Evolutionary conservation across 257 asterid genomes (phyloP).

Genomic region (Solanum arcanum): DNA sequence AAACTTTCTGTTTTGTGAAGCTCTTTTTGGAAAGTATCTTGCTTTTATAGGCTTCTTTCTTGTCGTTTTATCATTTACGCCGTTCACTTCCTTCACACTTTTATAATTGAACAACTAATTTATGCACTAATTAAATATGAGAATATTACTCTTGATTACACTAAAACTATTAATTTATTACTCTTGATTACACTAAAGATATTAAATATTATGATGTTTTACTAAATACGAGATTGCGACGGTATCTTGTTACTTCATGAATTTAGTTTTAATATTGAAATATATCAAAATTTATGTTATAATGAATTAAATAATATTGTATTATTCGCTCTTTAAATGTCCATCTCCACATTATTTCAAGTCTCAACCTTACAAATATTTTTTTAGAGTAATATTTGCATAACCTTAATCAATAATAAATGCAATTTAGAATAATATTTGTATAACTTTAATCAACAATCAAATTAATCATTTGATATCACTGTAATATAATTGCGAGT

Average conservation of each 20-base stretch:
- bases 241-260: not conserved
- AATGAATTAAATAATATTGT: not conserved
- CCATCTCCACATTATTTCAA: not conserved
- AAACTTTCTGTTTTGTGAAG: conserved; percentile 5
- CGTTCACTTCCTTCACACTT: not conserved
- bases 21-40: conserved; percentile 15
- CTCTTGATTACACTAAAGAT: not conserved
- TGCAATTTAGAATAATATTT: no score
- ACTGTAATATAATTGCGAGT: no score
- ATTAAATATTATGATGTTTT: not conserved
- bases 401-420: no score
- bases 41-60: conserved; percentile 16
- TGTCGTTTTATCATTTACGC: not conserved
- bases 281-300: no score
- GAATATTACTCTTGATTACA: not conserved
- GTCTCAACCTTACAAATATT: not conserved
- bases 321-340: not conserved
- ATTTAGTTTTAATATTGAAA: not conserved
- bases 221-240: not conserved
- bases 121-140: not conserved
- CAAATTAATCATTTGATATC: no score
- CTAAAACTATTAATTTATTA: no score
- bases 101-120: not conserved
- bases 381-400: no score
- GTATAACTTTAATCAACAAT: no score